These are phyloP conservation scores for Pseudocercospora eumusae DNA, from an alignment of 2,329 filamentous ascomycete species.

Conservation along the genomic window DNA sequence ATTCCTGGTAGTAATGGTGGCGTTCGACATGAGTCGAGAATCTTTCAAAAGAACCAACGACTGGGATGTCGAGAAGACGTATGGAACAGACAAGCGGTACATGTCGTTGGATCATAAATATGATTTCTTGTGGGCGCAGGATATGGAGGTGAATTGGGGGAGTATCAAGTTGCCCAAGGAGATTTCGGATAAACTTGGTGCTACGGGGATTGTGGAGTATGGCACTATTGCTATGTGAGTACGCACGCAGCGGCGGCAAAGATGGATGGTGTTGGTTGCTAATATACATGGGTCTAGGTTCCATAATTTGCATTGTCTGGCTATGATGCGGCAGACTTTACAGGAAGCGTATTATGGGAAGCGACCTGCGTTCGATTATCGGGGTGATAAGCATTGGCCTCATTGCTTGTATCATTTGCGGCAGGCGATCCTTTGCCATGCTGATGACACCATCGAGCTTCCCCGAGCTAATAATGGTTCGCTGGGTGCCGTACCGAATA, in stretches of 20 bases:
- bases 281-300: conserved; percentile 10
- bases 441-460: conserved; percentile 21
- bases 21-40: conserved; percentile 10
- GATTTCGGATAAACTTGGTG: conserved; percentile 7
- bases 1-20: conserved; percentile 14
- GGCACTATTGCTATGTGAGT: conserved; percentile 22
- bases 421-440: conserved; percentile 16
- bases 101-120: conserved; percentile 22
- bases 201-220: conserved; percentile 11
- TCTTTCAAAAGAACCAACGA: conserved; percentile 5
- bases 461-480: conserved; percentile 20
- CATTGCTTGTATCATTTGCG: conserved; percentile 21
- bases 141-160: conserved; percentile 9
- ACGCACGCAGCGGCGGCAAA: not conserved
- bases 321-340: conserved; percentile 16
- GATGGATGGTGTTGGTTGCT: not conserved
- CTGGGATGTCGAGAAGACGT: conserved; percentile 16
- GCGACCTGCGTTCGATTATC: conserved; percentile 15
- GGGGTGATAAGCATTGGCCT: conserved; percentile 18
- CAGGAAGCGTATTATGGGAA: conserved; percentile 19
- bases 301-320: conserved; percentile 19
- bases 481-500: not conserved
- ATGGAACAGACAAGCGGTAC: conserved; percentile 16
- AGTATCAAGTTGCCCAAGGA: conserved; percentile 13
- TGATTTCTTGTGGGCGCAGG: conserved; percentile 20